Conservation (phyloP, 75 land plant species). For the Selaginella tamariscina region DNA sequence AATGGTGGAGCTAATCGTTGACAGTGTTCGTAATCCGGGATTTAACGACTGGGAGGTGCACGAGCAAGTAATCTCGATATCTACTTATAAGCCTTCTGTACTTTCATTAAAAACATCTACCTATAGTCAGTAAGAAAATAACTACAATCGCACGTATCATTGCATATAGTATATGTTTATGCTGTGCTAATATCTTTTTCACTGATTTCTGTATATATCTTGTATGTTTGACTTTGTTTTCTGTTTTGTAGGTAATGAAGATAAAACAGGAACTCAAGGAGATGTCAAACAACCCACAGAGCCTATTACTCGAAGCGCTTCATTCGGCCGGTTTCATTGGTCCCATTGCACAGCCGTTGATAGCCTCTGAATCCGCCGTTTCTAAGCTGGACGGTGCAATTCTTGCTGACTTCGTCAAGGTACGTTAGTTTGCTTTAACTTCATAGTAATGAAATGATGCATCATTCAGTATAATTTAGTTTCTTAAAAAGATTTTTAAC, state of each 20-base stretch:
- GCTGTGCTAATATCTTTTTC: too few species aligned
- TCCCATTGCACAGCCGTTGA: conserved; percentile 56
- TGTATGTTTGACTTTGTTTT: background rate
- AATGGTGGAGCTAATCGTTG: conserved; percentile 87
- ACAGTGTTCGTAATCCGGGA: conserved; percentile 72
- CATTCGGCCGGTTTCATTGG: conserved; percentile 81
- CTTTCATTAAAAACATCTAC: too few species aligned
- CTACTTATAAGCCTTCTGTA: background rate
- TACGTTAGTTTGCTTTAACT: conserved; percentile 19
- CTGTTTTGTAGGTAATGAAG: conserved; percentile 43
- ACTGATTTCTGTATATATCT: too few species aligned
- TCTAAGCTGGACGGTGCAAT: conserved; percentile 36
- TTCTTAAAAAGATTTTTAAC: background rate
- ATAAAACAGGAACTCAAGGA: conserved; percentile 66
- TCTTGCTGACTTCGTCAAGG: conserved; percentile 68
- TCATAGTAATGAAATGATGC: background rate
- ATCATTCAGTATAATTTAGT: background rate
- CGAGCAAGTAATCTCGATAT: conserved; percentile 42
- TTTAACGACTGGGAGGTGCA: conserved; percentile 95
- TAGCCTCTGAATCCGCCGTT: conserved; percentile 74
- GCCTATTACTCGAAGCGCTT: conserved; percentile 69
- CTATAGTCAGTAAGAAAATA: too few species aligned
- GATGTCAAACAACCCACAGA: conserved; percentile 55
- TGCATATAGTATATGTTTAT: too few species aligned
- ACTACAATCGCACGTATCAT: too few species aligned